Evolutionary conservation across 495 filamentous ascomycete genomes (phyloP).

Genomic region (Parathielavia appendiculata): DNA sequence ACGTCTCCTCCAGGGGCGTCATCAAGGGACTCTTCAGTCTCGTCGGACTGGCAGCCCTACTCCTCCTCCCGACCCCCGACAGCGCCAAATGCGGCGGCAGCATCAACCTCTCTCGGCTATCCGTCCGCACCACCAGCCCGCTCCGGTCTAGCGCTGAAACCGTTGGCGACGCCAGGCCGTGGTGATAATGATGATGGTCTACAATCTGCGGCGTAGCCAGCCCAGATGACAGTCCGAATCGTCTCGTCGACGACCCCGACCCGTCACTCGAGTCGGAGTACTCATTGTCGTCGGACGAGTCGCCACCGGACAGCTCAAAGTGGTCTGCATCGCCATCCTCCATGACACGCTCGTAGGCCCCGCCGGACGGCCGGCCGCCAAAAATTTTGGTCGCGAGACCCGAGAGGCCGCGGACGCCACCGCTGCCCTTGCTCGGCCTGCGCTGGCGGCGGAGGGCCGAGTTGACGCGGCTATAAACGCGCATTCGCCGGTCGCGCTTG

Average conservation of each 20-base stretch:
- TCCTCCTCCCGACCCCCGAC: slow-evolving; percentile 50
- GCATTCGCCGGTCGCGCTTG: slow-evolving; percentile 64
- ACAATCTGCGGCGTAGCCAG: slow-evolving; percentile 57
- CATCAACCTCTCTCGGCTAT: slow-evolving; percentile 67
- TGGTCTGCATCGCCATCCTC: slow-evolving; percentile 66
- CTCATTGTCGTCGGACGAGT: slow-evolving; percentile 51
- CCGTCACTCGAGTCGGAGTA: slow-evolving; percentile 52
- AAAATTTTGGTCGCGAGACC: slow-evolving; percentile 55
- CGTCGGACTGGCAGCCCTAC: slow-evolving; percentile 59
- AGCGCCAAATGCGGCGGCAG: slow-evolving; percentile 42
- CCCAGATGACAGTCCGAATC: slow-evolving; percentile 53
- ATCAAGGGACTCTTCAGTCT: slow-evolving; percentile 62
- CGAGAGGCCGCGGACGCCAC: slow-evolving; percentile 52
- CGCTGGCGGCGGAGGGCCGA: slow-evolving; percentile 48
- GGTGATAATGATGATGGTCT: slow-evolving; percentile 6
- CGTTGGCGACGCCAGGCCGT: slow-evolving; percentile 30
- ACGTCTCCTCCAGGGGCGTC: slow-evolving; percentile 41
- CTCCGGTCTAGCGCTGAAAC: slow-evolving; percentile 62
- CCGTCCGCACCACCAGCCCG: slow-evolving; percentile 70
- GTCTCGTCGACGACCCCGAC: slow-evolving; percentile 25
- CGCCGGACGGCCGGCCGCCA: slow-evolving; percentile 35
- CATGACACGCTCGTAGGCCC: slow-evolving; percentile 75
- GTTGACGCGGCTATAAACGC: slow-evolving; percentile 56
- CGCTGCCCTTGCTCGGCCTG: slow-evolving; percentile 47
- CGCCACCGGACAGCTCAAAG: slow-evolving; percentile 65